These are phyloP conservation scores for Carex myosuroides DNA, from an alignment of 176 grass and related monocot species.

Conservation along the genomic window DNA sequence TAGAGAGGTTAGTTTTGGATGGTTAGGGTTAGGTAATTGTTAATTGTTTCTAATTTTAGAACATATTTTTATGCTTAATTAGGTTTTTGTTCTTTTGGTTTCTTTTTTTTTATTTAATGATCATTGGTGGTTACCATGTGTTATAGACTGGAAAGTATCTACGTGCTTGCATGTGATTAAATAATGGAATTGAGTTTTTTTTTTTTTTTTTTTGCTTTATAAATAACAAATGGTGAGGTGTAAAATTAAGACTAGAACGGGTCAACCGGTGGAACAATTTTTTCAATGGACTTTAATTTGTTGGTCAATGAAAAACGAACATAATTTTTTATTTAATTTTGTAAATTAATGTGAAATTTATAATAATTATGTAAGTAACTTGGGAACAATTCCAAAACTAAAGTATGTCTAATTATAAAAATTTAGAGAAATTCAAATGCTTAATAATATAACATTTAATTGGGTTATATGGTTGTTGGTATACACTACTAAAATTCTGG, in stretches of 20 bases:
- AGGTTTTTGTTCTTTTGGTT: background rate
- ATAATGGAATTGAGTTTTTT: background rate
- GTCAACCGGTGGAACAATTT: background rate
- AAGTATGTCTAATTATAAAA: background rate
- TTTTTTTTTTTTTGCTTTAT: background rate
- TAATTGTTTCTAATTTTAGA: slow-evolving; percentile 5
- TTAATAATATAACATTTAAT: background rate
- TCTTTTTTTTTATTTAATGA: background rate
- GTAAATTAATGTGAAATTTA: too few relatives aligned
- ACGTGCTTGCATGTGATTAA: slow-evolving; percentile 37
- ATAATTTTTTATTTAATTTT: background rate
- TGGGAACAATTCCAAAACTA: too few relatives aligned
- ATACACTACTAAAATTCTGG: too few relatives aligned
- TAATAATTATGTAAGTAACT: too few relatives aligned
- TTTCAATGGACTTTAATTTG: background rate
- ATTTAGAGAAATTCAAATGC: background rate
- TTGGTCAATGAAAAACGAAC: background rate
- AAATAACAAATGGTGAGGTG: slow-evolving; percentile 15
- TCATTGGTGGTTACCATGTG: slow-evolving; percentile 33
- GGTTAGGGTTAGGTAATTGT: slow-evolving; percentile 19
- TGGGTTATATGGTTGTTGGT: background rate
- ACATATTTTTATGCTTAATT: background rate
- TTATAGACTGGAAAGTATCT: slow-evolving; percentile 19
- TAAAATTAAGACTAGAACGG: slow-evolving; percentile 14
- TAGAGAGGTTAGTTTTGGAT: slow-evolving; percentile 13